A percentile compares a stretch with the other conserved stretches of the same genome.
Evolutionary conservation across 331 rosid genomes (phyloP).

Genomic region (Quercus tomentella): DNA sequence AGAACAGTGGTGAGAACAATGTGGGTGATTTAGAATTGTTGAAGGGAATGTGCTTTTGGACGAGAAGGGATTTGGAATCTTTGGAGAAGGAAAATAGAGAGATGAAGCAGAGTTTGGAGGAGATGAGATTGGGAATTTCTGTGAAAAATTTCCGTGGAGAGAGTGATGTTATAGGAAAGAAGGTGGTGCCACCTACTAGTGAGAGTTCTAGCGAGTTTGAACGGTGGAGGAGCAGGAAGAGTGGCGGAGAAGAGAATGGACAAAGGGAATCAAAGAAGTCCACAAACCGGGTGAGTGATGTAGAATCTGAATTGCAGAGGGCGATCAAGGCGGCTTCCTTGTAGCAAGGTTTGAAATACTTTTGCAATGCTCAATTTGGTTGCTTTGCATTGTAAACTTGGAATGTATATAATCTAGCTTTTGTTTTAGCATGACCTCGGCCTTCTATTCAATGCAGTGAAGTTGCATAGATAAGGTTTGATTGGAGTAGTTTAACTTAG

Average conservation of each 20-base stretch:
- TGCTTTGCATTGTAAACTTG: constrained; percentile 10
- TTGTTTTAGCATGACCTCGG: neutral
- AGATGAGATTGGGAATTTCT: constrained; percentile 41
- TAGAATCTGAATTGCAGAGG: constrained; percentile 83
- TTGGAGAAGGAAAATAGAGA: constrained; percentile 71
- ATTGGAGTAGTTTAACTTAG: too few species aligned
- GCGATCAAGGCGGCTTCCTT: constrained; percentile 77
- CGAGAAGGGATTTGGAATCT: constrained; percentile 61
- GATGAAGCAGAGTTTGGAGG: constrained; percentile 57
- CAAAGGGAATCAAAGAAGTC: constrained; percentile 37
- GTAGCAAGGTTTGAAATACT: constrained; percentile 34
- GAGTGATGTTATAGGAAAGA: constrained; percentile 25
- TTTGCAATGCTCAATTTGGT: constrained; percentile 2
- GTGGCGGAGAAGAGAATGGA: constrained; percentile 46
- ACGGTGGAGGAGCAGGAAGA: constrained; percentile 49
- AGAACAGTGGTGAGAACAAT: constrained; percentile 5
- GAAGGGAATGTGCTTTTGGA: constrained; percentile 58
- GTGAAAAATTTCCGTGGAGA: constrained; percentile 12
- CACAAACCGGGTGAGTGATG: constrained; percentile 30
- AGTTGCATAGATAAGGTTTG: neutral
- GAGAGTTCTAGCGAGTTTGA: constrained; percentile 41
- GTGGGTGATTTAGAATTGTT: constrained; percentile 44
- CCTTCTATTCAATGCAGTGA: neutral
- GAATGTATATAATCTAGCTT: constrained; percentile 24
- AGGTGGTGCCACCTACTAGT: constrained; percentile 6